phyloP scores from a whole-genome alignment of 2,329 filamentous ascomycete genomes.

The Talaromyces sp. region DNA sequence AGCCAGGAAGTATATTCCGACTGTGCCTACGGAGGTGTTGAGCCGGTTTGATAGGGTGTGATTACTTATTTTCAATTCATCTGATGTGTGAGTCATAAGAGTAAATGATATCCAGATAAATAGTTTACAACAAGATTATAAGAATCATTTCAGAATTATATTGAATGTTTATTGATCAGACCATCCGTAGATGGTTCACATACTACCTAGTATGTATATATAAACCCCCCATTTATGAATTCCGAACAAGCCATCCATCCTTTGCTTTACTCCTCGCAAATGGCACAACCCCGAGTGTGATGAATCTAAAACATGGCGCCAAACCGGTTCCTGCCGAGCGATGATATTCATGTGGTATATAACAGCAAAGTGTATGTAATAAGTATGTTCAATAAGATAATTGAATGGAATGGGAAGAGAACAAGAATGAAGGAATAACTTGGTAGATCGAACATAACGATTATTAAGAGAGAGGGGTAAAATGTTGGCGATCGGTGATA shows the following conservation, averaged over 20 bases:
- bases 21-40: slow-evolving; percentile 88
- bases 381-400: slow-evolving; percentile 2
- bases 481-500: not conserved
- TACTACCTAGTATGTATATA: not conserved
- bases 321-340: slow-evolving; percentile 10
- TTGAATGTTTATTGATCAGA: not conserved
- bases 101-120: not conserved
- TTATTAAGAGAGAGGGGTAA: not conserved
- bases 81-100: not conserved
- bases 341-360: slow-evolving; percentile 2
- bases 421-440: not conserved
- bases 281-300: not conserved
- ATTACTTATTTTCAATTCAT: not conserved
- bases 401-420: not conserved
- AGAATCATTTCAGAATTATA: not conserved
- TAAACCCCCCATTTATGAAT: not conserved
- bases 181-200: not conserved
- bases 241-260: not conserved
- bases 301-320: not conserved
- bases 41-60: slow-evolving; percentile 69
- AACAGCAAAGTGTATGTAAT: not conserved
- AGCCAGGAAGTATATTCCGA: slow-evolving; percentile 93
- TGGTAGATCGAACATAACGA: not conserved
- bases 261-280: not conserved
- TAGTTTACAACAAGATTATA: not conserved